These are phyloP conservation scores for Xylaria intraflava DNA, from an alignment of 495 filamentous ascomycete genomes.

Conservation along the genomic window DNA sequence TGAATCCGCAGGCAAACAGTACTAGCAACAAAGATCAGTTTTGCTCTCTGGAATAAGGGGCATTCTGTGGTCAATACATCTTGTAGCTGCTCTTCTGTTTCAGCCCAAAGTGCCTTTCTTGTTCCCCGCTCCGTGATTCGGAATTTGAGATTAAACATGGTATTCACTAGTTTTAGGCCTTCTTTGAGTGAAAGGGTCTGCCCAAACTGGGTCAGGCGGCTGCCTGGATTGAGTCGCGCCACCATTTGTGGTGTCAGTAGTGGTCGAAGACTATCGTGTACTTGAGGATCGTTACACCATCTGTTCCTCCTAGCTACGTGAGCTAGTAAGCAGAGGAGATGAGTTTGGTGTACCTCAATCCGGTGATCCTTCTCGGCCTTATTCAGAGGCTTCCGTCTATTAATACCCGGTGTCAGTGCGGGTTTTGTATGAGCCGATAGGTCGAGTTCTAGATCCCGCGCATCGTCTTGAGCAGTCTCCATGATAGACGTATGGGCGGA, in stretches of 20 bases:
- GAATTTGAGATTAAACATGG: slow-evolving; percentile 62
- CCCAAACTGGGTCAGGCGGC: slow-evolving; percentile 59
- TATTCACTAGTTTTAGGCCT: slow-evolving; percentile 62
- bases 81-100: slow-evolving; percentile 52
- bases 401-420: slow-evolving; percentile 20
- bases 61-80: slow-evolving; percentile 38
- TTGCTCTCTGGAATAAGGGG: background rate
- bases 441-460: slow-evolving; percentile 55
- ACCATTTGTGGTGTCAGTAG: slow-evolving; percentile 56
- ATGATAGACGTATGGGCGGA: slow-evolving; percentile 11
- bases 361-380: slow-evolving; percentile 64
- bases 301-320: slow-evolving; percentile 69
- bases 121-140: slow-evolving; percentile 63
- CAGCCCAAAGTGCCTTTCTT: slow-evolving; percentile 63
- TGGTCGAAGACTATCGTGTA: slow-evolving; percentile 54
- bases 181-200: slow-evolving; percentile 67
- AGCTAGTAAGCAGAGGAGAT: slow-evolving; percentile 72
- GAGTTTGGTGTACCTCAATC: slow-evolving; percentile 75
- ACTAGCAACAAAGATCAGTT: slow-evolving; percentile 33
- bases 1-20: slow-evolving; percentile 46
- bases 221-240: slow-evolving; percentile 56
- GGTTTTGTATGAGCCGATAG: slow-evolving; percentile 36
- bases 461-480: slow-evolving; percentile 28
- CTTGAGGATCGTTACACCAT: slow-evolving; percentile 77
- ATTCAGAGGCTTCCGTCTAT: slow-evolving; percentile 56